A percentile compares a stretch with the other conserved stretches of the same genome.
Conservation (phyloP, 306 rosid species). For the Styphnolobium japonicum region DNA sequence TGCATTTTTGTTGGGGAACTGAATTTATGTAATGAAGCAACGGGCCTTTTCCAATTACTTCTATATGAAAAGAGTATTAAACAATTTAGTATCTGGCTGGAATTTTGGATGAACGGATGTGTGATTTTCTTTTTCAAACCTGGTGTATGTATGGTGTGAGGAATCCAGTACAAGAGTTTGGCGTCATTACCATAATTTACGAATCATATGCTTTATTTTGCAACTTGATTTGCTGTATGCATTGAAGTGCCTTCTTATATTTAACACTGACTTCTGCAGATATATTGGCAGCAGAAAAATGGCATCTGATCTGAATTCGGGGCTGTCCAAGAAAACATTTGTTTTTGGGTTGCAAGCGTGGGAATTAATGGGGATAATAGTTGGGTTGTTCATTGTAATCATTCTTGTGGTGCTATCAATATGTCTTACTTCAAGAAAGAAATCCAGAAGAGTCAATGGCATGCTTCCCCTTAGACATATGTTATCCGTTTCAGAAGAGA, state of each 20-base stretch:
- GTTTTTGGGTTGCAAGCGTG: slow-evolving; percentile 76
- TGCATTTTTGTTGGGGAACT: not conserved
- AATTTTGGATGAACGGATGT: not conserved
- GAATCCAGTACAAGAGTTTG: not conserved
- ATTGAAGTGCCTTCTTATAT: slow-evolving; percentile 20
- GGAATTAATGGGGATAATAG: slow-evolving; percentile 72
- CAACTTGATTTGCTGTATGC: slow-evolving; percentile 11
- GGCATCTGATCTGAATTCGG: slow-evolving; percentile 71
- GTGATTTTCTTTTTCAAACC: slow-evolving; percentile 5
- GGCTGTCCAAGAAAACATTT: slow-evolving; percentile 66
- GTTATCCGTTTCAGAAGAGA: slow-evolving; percentile 72
- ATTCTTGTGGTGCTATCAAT: slow-evolving; percentile 71
- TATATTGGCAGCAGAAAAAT: slow-evolving; percentile 39
- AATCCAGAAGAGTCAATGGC: slow-evolving; percentile 62
- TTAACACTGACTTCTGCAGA: slow-evolving; percentile 36
- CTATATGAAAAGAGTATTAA: not conserved
- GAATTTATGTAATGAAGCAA: not conserved
- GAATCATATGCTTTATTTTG: slow-evolving; percentile 5
- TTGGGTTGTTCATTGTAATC: slow-evolving; percentile 63
- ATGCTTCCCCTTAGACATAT: slow-evolving; percentile 58
- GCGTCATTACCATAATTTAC: not conserved
- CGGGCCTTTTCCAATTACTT: not conserved
- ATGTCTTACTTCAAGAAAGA: slow-evolving; percentile 74
- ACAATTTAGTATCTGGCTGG: not conserved
- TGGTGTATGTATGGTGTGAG: not conserved